Conservation (phyloP, 2,329 filamentous ascomycete genomes). For the Cercospora beticola region DNA sequence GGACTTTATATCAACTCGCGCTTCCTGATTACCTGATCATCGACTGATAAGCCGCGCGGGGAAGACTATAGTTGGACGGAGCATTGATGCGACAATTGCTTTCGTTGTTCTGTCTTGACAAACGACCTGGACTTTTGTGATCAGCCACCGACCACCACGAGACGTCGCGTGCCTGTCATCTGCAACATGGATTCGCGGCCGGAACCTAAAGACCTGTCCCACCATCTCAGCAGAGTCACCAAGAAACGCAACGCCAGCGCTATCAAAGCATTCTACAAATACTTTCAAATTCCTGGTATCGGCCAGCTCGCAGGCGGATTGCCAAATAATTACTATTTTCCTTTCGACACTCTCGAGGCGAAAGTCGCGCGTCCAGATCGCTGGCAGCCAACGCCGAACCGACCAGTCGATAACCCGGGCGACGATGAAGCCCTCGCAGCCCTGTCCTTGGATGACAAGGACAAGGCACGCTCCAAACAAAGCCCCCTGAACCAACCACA, state of each 20-base stretch:
- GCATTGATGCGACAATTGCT: not conserved
- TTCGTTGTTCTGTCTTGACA: not conserved
- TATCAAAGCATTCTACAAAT: slow-evolving; percentile 84
- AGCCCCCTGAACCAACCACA: slow-evolving; percentile 38
- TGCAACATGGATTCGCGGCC: slow-evolving; percentile 32
- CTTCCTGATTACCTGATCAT: slow-evolving; percentile 1
- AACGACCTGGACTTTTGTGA: not conserved
- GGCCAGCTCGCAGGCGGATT: slow-evolving; percentile 65
- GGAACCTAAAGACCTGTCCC: slow-evolving; percentile 70
- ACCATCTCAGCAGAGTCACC: slow-evolving; percentile 72
- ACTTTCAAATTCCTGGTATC: slow-evolving; percentile 65
- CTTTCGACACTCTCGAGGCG: slow-evolving; percentile 86
- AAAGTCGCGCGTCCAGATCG: slow-evolving; percentile 71
- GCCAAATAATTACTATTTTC: slow-evolving; percentile 79
- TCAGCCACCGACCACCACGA: not conserved
- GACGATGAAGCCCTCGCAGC: slow-evolving; percentile 34
- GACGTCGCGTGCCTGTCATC: not conserved
- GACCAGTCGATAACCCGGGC: slow-evolving; percentile 52
- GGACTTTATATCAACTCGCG: not conserved
- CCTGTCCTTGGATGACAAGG: slow-evolving; percentile 15
- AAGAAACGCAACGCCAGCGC: slow-evolving; percentile 63
- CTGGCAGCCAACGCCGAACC: slow-evolving; percentile 69
- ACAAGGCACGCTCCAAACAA: slow-evolving; percentile 25
- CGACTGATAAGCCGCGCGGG: slow-evolving; percentile 4
- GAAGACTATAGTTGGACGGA: not conserved